Percentiles rank a stretch among this genome's conserved stretches.
phyloP scores from a whole-genome alignment of 371 early-diverging fungal genomes.

The Blakeslea trispora region DNA sequence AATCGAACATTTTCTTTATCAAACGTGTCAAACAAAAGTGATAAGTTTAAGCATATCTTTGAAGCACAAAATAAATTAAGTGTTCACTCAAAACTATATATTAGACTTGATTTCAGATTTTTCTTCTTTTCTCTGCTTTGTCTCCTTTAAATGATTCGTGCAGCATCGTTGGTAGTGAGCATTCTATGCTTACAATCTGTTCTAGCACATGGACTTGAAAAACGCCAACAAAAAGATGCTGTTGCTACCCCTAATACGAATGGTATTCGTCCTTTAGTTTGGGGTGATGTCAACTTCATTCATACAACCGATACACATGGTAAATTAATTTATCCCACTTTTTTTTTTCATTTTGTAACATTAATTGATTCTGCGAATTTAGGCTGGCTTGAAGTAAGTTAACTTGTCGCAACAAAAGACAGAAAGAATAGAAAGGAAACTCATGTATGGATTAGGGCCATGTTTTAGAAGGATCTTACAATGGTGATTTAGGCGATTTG shows the following conservation, averaged over 20 bases:
- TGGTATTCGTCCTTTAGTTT: conserved; percentile 32
- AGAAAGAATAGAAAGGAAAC: too few relatives aligned
- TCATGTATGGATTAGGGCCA: conserved; percentile 35
- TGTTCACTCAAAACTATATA: too few relatives aligned
- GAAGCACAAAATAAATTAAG: too few relatives aligned
- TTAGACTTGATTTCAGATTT: neutral
- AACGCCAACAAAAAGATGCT: conserved; percentile 17
- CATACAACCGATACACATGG: conserved; percentile 54
- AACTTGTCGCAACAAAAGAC: neutral
- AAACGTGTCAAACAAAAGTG: too few relatives aligned
- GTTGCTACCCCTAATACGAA: neutral
- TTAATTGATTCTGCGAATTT: too few relatives aligned
- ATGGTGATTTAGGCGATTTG: conserved; percentile 60
- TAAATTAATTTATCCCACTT: too few relatives aligned
- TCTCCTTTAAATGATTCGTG: neutral
- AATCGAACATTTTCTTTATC: too few relatives aligned
- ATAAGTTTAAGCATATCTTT: too few relatives aligned
- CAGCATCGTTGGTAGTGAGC: neutral
- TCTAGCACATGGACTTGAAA: neutral
- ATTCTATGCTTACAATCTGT: neutral
- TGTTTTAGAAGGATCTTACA: conserved; percentile 43
- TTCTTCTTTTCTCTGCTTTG: neutral
- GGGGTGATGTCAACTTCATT: conserved; percentile 58
- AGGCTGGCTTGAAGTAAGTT: conserved; percentile 44
- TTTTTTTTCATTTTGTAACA: too few relatives aligned